phyloP scores from a whole-genome alignment of 2,329 filamentous ascomycete species.

The Trichoderma simmonsii region DNA sequence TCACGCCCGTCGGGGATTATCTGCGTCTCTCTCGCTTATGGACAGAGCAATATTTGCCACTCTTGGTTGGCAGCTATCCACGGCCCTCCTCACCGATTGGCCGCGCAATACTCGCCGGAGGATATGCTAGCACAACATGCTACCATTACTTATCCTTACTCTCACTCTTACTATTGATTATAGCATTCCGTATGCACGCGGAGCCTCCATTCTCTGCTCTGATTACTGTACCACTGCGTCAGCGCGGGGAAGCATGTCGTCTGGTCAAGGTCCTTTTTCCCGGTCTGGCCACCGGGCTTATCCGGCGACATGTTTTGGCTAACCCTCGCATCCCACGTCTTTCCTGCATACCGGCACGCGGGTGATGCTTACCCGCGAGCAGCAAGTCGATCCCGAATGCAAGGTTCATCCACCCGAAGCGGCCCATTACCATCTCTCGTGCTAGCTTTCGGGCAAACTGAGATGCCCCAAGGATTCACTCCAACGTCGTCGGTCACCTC shows the following conservation, averaged over 20 bases:
- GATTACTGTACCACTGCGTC: conserved; percentile 10
- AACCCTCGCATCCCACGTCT: conserved; percentile 7
- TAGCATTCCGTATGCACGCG: background rate
- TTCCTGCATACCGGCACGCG: conserved; percentile 13
- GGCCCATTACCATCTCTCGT: background rate
- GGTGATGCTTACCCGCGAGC: conserved; percentile 6
- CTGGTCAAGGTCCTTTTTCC: background rate
- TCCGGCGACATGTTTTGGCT: background rate
- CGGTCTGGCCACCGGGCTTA: background rate
- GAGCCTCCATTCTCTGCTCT: background rate
- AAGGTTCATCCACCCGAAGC: background rate
- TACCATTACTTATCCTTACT: background rate
- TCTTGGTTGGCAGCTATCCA: background rate
- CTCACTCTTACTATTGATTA: background rate
- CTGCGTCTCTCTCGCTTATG: conserved; percentile 8
- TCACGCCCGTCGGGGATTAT: background rate
- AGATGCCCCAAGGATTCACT: background rate
- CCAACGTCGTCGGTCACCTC: background rate
- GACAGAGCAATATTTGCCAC: background rate
- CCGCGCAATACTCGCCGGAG: background rate
- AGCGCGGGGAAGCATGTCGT: conserved; percentile 17
- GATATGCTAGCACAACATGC: background rate
- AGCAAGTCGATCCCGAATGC: background rate
- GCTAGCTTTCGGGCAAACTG: background rate
- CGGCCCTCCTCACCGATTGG: background rate